A percentile compares a stretch with the other conserved stretches of the same genome.
These are phyloP conservation scores for Metschnikowia dekortorum DNA, from an alignment of 805 yeast species.

Conservation along the genomic window DNA sequence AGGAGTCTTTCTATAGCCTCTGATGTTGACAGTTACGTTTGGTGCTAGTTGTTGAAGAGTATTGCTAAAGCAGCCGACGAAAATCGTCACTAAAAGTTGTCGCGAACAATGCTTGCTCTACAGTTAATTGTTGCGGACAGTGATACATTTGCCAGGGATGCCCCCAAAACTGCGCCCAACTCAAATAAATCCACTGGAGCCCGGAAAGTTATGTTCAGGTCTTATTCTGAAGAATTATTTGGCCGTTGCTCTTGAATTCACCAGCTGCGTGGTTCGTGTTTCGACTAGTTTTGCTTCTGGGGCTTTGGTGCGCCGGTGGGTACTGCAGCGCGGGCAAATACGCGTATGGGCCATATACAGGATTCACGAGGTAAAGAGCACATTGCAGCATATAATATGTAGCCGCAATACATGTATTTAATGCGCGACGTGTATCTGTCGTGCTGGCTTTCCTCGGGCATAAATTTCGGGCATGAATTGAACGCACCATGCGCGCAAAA, in stretches of 20 bases:
- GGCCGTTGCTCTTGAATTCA: too few relatives aligned
- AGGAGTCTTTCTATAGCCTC: too few relatives aligned
- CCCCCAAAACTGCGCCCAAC: too few relatives aligned
- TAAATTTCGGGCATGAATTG: not conserved
- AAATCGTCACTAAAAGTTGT: not conserved
- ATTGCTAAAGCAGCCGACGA: not conserved
- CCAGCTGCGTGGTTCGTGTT: too few relatives aligned
- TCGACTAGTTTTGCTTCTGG: too few relatives aligned
- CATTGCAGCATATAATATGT: not conserved
- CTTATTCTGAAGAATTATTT: too few relatives aligned
- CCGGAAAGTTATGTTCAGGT: too few relatives aligned
- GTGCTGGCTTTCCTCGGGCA: not conserved
- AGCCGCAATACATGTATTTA: not conserved
- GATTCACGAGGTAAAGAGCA: not conserved
- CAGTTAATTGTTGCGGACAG: not conserved
- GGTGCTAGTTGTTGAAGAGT: not conserved
- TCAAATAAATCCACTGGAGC: too few relatives aligned
- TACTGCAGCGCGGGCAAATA: not conserved
- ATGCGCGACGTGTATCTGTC: slow-evolving; percentile 1
- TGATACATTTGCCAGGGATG: not conserved
- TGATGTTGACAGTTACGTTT: too few relatives aligned
- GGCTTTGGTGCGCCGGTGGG: not conserved
- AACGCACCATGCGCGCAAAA: not conserved
- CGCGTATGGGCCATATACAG: not conserved
- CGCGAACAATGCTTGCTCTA: not conserved